Percentiles rank a stretch among this genome's conserved stretches.
Evolutionary conservation across 1,139 yeast genomes (phyloP).

Genomic region (Hanseniaspora uvarum): DNA sequence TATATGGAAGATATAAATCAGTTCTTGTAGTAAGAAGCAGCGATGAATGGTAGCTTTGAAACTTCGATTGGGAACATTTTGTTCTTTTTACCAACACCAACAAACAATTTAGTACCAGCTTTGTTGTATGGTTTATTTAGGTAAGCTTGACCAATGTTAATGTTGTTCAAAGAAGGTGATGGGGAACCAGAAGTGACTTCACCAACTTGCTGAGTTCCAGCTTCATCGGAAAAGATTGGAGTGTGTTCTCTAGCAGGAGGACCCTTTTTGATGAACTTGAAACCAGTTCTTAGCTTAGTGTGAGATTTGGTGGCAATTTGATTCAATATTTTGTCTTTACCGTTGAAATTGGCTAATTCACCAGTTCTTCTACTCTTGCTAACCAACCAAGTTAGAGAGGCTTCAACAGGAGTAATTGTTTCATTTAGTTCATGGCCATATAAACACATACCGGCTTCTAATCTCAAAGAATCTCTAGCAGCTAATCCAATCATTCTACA

Average conservation of each 20-base stretch:
- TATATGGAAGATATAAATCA: background rate
- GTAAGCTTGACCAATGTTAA: conserved; percentile 85
- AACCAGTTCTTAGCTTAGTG: conserved; percentile 61
- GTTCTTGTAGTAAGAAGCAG: conserved; percentile 55
- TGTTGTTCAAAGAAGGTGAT: conserved; percentile 63
- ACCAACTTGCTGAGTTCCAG: conserved; percentile 52
- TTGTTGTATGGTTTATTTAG: conserved; percentile 64
- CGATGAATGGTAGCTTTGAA: conserved; percentile 74
- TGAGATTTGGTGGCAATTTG: conserved; percentile 59
- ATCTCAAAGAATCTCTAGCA: conserved; percentile 86
- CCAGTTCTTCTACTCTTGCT: conserved; percentile 61
- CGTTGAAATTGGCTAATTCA: conserved; percentile 50
- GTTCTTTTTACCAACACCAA: conserved; percentile 60
- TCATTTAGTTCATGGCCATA: conserved; percentile 87
- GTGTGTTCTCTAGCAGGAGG: conserved; percentile 91
- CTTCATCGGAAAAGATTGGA: conserved; percentile 40
- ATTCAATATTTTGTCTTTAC: conserved; percentile 54
- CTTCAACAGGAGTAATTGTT: conserved; percentile 76
- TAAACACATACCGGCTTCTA: conserved; percentile 97
- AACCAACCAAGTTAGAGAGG: conserved; percentile 78
- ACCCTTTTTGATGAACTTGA: conserved; percentile 50
- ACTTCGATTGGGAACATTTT: conserved; percentile 66
- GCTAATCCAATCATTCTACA: conserved; percentile 89
- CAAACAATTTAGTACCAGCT: conserved; percentile 61
- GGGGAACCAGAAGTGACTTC: conserved; percentile 80